Conservation (phyloP, 345 rosid species). For the Gossypium thurberi region DNA sequence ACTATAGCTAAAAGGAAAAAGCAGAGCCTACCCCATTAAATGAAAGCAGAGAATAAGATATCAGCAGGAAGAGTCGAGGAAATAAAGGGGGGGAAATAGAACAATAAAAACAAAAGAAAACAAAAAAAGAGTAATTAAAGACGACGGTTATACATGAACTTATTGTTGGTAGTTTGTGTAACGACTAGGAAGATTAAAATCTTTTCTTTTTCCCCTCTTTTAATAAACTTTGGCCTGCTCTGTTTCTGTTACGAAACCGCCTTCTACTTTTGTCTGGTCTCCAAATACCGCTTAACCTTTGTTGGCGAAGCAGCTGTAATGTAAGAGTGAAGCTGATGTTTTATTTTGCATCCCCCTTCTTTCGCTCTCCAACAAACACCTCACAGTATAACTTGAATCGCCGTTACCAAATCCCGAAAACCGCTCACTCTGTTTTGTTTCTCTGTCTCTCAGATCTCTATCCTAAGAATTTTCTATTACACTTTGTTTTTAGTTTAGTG, state of each 20-base stretch:
- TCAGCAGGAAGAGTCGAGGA: neutral
- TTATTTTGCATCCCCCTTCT: neutral
- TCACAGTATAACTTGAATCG: slow-evolving; percentile 12
- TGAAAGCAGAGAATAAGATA: slow-evolving; percentile 25
- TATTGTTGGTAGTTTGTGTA: slow-evolving; percentile 18
- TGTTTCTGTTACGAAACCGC: slow-evolving; percentile 38
- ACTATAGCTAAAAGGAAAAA: neutral
- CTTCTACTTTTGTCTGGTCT: slow-evolving; percentile 15
- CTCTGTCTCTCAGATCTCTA: slow-evolving; percentile 14
- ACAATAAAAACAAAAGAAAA: neutral
- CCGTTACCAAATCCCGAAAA: slow-evolving; percentile 30
- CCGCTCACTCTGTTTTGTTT: slow-evolving; percentile 4
- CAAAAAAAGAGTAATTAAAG: neutral
- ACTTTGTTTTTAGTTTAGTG: neutral
- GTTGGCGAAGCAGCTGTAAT: slow-evolving; percentile 12
- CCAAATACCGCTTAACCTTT: slow-evolving; percentile 1
- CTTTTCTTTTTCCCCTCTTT: neutral
- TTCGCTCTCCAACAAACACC: neutral
- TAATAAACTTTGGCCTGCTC: slow-evolving; percentile 9
- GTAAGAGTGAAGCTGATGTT: slow-evolving; percentile 6
- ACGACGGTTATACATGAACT: slow-evolving; percentile 26
- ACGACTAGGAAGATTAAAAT: slow-evolving; percentile 13
- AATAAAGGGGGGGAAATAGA: neutral
- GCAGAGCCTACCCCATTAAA: slow-evolving; percentile 40
- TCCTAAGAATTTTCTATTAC: neutral